Evolutionary conservation across 345 rosid species (phyloP), one percentile per base, ranked within the genome.

Genomic region (Arabis alpina): DNA sequence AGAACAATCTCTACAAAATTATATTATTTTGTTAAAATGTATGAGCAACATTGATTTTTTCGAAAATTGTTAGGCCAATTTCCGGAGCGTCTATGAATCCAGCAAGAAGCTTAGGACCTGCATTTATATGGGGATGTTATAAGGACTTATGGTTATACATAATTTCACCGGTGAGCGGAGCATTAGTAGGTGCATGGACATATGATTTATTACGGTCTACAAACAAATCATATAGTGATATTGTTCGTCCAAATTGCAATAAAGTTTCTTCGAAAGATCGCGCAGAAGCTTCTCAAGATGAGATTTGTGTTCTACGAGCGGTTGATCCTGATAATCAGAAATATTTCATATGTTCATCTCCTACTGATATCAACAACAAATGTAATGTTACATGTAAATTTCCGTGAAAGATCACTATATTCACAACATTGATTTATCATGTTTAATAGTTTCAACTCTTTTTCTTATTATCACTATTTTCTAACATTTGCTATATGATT

Each of bases 41-140:
- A 54, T 3, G 5, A 42, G 14, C 34, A 30, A 14, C 10, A 3
- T 2, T 15, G 0, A 2, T 28, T 37, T 44, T 54, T n/a, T 8
- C 3, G 12, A 32, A 19, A 11, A 5, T 10, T 50, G 59, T 27
- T 51, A 85, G 90, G 64, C 80, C 90, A 13, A 72, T 88, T 2
- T 79, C 93, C 3, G 93, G 93, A 54, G 90, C 93, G 27, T 88
- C 93, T 3, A 86, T 88, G 90, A 88, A 88, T 70, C 93, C 93
- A 19, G 87, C 88, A 48, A 81, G 89, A 71, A 85, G 83, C 44
- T 59, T 85, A 64, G 89, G 85, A 1, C 89, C 89, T 6, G 89
- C 89, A 52, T 71, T 81, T 2, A 77, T 79, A 19, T 82, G 80
- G 41, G 61, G 76, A 28, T 44, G 79, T 42, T 85, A 72, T 50